phyloP scores from a whole-genome alignment of 1,139 yeast species.

The Hemisphaericaspora subhashii region DNA sequence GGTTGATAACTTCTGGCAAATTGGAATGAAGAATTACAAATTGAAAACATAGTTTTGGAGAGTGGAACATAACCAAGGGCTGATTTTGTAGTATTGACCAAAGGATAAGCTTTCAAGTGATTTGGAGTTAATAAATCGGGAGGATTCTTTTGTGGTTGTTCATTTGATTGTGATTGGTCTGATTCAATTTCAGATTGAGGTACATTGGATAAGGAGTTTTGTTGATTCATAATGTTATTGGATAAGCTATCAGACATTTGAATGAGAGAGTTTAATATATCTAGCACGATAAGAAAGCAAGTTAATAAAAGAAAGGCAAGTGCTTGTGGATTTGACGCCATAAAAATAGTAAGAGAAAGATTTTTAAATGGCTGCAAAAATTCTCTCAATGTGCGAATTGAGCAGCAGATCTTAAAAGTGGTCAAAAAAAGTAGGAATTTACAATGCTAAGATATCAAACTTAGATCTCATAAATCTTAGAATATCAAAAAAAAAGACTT shows the following conservation, averaged over 20 bases:
- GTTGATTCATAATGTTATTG: conserved; percentile 1
- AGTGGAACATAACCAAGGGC: conserved; percentile 22
- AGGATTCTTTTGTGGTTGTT: conserved; percentile 12
- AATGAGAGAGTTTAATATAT: conserved; percentile 12
- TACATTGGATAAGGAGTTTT: background rate
- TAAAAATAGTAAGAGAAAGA: conserved; percentile 3
- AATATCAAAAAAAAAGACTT: background rate
- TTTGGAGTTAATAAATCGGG: conserved; percentile 8
- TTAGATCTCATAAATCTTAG: background rate
- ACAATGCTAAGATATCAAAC: background rate
- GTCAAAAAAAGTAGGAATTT: background rate
- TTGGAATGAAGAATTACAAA: conserved; percentile 18
- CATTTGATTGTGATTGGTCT: background rate
- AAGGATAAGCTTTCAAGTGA: conserved; percentile 28
- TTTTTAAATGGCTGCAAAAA: conserved; percentile 5
- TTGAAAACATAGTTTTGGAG: conserved; percentile 14
- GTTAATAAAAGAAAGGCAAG: conserved; percentile 14
- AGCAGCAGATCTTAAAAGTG: conserved; percentile 1
- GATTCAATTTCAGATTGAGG: background rate
- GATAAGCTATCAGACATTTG: conserved; percentile 9
- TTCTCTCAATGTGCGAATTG: background rate
- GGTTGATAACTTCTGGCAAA: conserved; percentile 26
- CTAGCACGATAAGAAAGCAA: conserved; percentile 16
- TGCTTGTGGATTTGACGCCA: conserved; percentile 13
- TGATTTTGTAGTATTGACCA: conserved; percentile 21